Base-by-base conservation (phyloP, 2,329 filamentous ascomycete species). In the Trichoderma semiorbis region DNA sequence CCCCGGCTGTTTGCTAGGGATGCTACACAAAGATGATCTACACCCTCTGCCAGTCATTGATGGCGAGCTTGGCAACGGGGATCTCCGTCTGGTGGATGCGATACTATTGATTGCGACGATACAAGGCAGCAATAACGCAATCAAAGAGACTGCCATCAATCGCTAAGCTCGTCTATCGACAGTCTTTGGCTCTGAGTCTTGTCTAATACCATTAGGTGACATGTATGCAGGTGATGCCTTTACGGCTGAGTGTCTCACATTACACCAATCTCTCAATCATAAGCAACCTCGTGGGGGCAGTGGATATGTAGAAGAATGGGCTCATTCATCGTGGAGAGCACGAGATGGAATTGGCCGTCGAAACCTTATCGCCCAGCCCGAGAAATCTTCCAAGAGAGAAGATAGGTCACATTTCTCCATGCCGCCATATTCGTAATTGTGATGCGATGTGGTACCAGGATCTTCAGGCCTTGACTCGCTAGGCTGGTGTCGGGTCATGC, bases 61-160 rank as follows among this genome's bases (percentile, higher is more conserved):
- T 50, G 26, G n/a, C 28, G 14, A 21, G 10, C 53, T 69, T 60
- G 66, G 55, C 55, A 50, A 8, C 24, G 34, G 26, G 36, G 34
- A 61, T 32, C 26, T n/a, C 32, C 28, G n/a, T 43, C 65, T 61
- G 39, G 36, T 18, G 66, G 55, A 24, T 47, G 57, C 30, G n/a
- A 69, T 50, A 30, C 55, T 28, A 68, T 72, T 62, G 57, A 72
- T 72, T 24, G 70, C 63, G 70, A 72, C 57, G 64, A 57, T 61
- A 63, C 70, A 72, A 55, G 70, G 70, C 57, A 24, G 28, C 14
- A 30, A 72, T 72, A 72, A 72, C 70, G 70, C 70, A 68, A 72
- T 72, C 21, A 24, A 57, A 26, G 18, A 50, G 28, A 21, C 24
- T 58, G 32, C 14, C 12, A 34, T 69, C 2, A 16, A 34, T 61